phyloP scores from a whole-genome alignment of 192 early-diverging fungal species.

The Phlyctochytrium planicorne region DNA sequence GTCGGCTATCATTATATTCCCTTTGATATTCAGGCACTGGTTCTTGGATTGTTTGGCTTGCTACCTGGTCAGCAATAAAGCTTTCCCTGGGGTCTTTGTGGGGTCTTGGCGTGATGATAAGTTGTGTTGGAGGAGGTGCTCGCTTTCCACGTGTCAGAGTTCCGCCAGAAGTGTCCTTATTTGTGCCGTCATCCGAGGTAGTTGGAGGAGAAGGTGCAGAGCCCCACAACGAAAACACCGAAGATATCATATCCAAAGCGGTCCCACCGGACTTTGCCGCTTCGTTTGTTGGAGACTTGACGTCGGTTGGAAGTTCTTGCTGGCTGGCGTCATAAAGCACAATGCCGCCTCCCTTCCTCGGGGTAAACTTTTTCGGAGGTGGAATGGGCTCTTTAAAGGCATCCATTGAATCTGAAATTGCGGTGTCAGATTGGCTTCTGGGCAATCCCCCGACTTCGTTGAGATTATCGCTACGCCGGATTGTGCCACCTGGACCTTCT shows the following conservation, averaged over 20 bases:
- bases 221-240: not conserved
- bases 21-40: too few relatives aligned
- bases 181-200: not conserved
- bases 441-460: not conserved
- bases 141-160: not conserved
- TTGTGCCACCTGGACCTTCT: not conserved
- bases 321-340: not conserved
- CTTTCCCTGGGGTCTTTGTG: not conserved
- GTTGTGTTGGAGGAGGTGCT: not conserved
- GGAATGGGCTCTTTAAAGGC: not conserved
- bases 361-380: not conserved
- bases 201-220: not conserved
- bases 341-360: not conserved
- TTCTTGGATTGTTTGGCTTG: too few relatives aligned
- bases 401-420: not conserved
- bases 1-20: too few relatives aligned
- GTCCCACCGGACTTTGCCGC: not conserved
- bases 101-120: not conserved
- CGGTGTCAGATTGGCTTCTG: not conserved
- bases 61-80: not conserved
- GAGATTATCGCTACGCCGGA: too few relatives aligned
- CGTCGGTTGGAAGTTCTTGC: not conserved
- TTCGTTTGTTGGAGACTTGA: not conserved
- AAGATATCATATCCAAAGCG: not conserved
- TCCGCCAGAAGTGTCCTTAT: not conserved